These are phyloP conservation scores for Entomophthora muscae DNA, from an alignment of 371 early-diverging fungal genomes.

Conservation along the genomic window DNA sequence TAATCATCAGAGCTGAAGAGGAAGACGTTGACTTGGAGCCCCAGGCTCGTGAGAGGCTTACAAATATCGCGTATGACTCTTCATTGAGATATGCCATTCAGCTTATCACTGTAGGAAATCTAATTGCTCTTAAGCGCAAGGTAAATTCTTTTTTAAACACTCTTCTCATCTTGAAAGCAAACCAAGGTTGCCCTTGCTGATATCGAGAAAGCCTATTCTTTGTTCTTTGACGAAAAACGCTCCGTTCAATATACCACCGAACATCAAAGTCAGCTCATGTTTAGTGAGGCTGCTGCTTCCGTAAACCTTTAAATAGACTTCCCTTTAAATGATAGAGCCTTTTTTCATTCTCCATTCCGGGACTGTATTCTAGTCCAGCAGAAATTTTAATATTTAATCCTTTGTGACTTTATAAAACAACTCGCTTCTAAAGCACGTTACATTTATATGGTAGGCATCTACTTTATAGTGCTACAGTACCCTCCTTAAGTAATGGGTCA, in stretches of 20 bases:
- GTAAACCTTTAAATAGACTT: too few species aligned
- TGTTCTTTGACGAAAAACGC: constrained; percentile 92
- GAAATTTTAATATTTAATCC: too few species aligned
- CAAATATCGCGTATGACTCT: constrained; percentile 78
- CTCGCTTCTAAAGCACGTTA: too few species aligned
- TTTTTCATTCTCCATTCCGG: too few species aligned
- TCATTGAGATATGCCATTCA: constrained; percentile 96
- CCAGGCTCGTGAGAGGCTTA: constrained; percentile 76
- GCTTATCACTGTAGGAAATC: constrained; percentile 79
- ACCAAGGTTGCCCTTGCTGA: constrained; percentile 77
- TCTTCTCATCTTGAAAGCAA: constrained; percentile 21
- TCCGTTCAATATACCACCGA: constrained; percentile 84
- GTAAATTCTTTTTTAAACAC: constrained; percentile 13
- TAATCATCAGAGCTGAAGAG: constrained; percentile 52
- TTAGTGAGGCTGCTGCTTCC: too few species aligned
- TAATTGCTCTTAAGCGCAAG: constrained; percentile 82
- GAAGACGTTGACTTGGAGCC: constrained; percentile 94
- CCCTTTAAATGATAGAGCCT: too few species aligned
- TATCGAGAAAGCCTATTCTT: constrained; percentile 76
- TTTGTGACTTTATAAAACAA: too few species aligned
- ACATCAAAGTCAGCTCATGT: constrained; percentile 87
- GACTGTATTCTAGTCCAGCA: too few species aligned
- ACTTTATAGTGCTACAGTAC: too few species aligned
- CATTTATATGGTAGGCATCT: too few species aligned
- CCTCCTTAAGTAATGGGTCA: too few species aligned